Evolutionary conservation across 225 moss, liverwort and hornwort genomes (phyloP), one percentile per base, ranked within the genome.

Genomic region (Polytrichum commune): DNA sequence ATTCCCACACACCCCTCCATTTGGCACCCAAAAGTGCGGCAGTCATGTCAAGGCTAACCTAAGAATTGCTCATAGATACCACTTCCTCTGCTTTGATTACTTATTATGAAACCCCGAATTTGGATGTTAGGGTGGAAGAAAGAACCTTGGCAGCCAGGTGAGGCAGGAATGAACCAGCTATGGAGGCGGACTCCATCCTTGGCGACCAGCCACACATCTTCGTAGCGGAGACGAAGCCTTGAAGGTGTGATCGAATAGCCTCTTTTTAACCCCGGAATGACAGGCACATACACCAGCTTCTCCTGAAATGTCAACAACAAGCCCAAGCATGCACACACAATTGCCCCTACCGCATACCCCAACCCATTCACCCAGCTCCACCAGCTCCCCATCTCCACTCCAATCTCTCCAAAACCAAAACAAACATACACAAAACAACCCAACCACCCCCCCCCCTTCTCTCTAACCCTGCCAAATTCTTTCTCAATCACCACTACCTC

Each of bases 271-370:
- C 96, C 93, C 78, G 90, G 96, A 70, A 96, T 87, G 35, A 93
- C 85, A 1, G 92, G 92, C 53, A 96, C 91, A 53, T 96, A 96
- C 35, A 93, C 92, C 80, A 96, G 80, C 87, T 93, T 96, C 79
- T 96, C 96, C 84, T 96, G 92, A 76, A 96, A 78, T 18, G 96
- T 87, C n/a, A 96, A 90, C 57, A 96, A 83, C 69, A 96, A 84
- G 71, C 90, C 85, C 70, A 96, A 75, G 73, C 89, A 87, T 30
- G 90, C 91, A 63, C 88, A 90, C 62, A 80, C 81, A 13, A 96
- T 65, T 54, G 93, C 96, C 61, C 93, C 91, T 23, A 79, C 77
- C 28, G 85, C 93, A 79, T 90, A 96, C 30, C 93, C 73, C 67
- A 96, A 74, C 65, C 81, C 90, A 69, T 91, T 90, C 72, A 91